Percentiles rank a stretch among this genome's conserved stretches.
These are phyloP conservation scores for Colletotrichum acutatum DNA, from an alignment of 2,329 filamentous ascomycete genomes.

Conservation along the genomic window DNA sequence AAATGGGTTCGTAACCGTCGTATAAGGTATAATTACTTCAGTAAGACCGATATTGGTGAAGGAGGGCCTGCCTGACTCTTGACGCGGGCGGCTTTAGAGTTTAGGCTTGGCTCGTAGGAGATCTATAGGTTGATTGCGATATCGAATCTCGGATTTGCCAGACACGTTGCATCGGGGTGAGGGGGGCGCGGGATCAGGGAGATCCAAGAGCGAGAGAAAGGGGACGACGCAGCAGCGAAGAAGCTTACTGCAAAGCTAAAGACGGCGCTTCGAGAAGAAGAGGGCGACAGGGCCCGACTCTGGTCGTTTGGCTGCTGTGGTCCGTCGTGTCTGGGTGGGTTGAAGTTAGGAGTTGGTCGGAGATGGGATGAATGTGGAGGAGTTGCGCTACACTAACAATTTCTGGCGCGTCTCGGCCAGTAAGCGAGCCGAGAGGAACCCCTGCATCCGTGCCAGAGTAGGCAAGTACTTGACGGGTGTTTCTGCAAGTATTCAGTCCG, in stretches of 20 bases:
- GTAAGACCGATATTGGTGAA: not conserved
- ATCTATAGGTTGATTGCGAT: slow-evolving; percentile 10
- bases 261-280: slow-evolving; percentile 27
- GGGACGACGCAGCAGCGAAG: not conserved
- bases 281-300: not conserved
- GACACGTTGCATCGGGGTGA: slow-evolving; percentile 16
- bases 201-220: slow-evolving; percentile 1
- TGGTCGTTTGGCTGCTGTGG: not conserved
- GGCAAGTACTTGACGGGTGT: not conserved
- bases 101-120: slow-evolving; percentile 19
- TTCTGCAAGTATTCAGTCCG: not conserved
- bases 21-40: too few relatives aligned
- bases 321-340: not conserved
- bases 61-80: not conserved
- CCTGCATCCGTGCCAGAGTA: slow-evolving; percentile 19
- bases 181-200: not conserved
- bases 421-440: slow-evolving; percentile 32
- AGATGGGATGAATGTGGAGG: slow-evolving; percentile 33
- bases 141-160: slow-evolving; percentile 20
- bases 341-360: slow-evolving; percentile 24
- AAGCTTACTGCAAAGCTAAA: slow-evolving; percentile 18
- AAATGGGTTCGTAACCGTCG: not conserved
- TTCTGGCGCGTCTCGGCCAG: slow-evolving; percentile 33
- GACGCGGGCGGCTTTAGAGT: not conserved
- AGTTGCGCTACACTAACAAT: slow-evolving; percentile 34